Conservation (phyloP, 140 eudicot species). For the Oenanthe javanica region DNA sequence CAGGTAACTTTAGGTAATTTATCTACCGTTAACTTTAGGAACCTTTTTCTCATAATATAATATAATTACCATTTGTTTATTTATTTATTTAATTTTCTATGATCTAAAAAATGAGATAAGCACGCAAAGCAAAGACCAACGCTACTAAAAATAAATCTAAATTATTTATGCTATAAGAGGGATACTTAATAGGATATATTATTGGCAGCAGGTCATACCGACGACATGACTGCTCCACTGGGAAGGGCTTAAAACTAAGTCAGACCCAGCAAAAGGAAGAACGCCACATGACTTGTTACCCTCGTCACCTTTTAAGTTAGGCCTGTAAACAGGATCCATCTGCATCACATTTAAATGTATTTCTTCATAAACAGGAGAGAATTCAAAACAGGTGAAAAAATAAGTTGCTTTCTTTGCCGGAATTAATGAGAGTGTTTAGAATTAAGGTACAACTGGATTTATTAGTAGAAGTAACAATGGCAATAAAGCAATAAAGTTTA, state of each 20-base stretch:
- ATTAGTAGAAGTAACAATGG: neutral
- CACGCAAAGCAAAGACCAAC: neutral
- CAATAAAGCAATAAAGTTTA: neutral
- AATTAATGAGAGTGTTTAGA: neutral
- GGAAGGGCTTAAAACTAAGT: conserved; percentile 84
- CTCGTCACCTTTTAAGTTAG: conserved; percentile 44
- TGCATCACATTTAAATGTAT: conserved; percentile 30
- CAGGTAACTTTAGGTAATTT: too few relatives aligned
- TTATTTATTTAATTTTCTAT: too few relatives aligned
- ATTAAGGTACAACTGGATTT: neutral
- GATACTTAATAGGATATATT: neutral
- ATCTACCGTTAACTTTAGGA: too few relatives aligned
- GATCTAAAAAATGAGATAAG: too few relatives aligned
- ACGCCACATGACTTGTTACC: conserved; percentile 28
- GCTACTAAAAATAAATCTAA: neutral
- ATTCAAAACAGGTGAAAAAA: neutral
- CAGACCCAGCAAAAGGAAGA: conserved; percentile 95
- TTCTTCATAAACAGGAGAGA: neutral
- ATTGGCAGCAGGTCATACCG: conserved; percentile 41
- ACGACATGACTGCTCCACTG: conserved; percentile 99
- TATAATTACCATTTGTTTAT: neutral
- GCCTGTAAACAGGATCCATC: conserved; percentile 93
- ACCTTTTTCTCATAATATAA: too few relatives aligned
- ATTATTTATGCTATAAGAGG: neutral
- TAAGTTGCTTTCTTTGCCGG: neutral